phyloP scores from a whole-genome alignment of 139 green algal species.

The Chlamydomonas sphaeroides region DNA sequence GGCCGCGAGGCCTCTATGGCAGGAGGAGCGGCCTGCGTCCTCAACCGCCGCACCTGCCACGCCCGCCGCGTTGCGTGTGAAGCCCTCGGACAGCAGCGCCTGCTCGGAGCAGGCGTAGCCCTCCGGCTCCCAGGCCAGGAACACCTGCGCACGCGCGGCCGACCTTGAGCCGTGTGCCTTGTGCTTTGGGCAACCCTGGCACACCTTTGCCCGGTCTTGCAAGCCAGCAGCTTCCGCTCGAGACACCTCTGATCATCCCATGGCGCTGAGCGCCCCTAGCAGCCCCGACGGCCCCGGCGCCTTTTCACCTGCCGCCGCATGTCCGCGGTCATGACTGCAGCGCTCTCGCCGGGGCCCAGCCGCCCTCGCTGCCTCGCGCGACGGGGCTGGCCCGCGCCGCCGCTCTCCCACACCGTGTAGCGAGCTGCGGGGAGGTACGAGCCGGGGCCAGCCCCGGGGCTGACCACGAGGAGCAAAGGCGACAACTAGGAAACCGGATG shows the following conservation, averaged over 20 bases:
- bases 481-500: too few species aligned
- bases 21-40: too few species aligned
- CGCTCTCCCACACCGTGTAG: slow-evolving; percentile 68
- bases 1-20: too few species aligned
- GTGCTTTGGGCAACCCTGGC: too few species aligned
- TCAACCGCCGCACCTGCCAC: not conserved
- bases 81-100: slow-evolving; percentile 57
- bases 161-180: too few species aligned
- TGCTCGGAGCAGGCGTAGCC: slow-evolving; percentile 75
- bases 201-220: too few species aligned
- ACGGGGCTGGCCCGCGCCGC: slow-evolving; percentile 6
- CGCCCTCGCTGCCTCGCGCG: slow-evolving; percentile 54
- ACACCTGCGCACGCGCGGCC: slow-evolving; percentile 30
- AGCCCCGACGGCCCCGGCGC: too few species aligned
- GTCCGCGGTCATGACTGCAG: slow-evolving; percentile 66
- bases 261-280: too few species aligned
- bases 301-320: slow-evolving; percentile 56
- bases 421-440: not conserved
- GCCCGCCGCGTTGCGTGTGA: slow-evolving; percentile 39
- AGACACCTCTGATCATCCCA: too few species aligned
- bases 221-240: too few species aligned
- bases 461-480: too few species aligned
- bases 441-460: too few species aligned
- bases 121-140: slow-evolving; percentile 70
- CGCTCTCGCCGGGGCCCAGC: slow-evolving; percentile 47